Percentiles rank a stretch among this genome's conserved stretches.
Evolutionary conservation across 805 yeast species (phyloP).

Genomic region (Candida andamanensis): DNA sequence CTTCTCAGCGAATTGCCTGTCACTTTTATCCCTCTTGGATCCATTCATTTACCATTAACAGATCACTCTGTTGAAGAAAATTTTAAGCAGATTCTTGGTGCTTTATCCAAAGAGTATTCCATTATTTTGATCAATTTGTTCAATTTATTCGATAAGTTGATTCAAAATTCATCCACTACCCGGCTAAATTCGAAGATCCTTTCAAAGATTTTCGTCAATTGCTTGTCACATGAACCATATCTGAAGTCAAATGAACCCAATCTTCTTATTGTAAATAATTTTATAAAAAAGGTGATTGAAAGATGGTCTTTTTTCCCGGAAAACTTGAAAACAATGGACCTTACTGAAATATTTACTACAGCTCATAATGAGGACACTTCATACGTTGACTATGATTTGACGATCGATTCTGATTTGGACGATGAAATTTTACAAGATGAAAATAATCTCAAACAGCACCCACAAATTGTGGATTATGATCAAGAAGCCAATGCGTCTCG

Average conservation of each 20-base stretch:
- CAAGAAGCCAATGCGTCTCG: conserved; percentile 2
- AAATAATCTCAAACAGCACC: background rate
- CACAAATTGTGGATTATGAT: too few species aligned
- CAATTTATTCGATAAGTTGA: conserved; percentile 30
- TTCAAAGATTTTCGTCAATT: conserved; percentile 47
- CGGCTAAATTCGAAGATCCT: conserved; percentile 38
- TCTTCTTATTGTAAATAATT: conserved; percentile 48
- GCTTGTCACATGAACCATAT: conserved; percentile 48
- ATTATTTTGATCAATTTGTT: conserved; percentile 36
- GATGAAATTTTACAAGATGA: conserved; percentile 17
- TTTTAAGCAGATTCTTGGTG: conserved; percentile 8
- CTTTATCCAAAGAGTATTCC: conserved; percentile 7
- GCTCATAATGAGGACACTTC: conserved; percentile 20
- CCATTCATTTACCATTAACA: conserved; percentile 48
- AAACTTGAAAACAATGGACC: conserved; percentile 14
- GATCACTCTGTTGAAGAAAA: conserved; percentile 38
- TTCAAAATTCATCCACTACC: conserved; percentile 33
- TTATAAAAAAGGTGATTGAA: conserved; percentile 47
- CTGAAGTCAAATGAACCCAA: conserved; percentile 41
- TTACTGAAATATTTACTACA: conserved; percentile 6
- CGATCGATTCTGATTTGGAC: conserved; percentile 19
- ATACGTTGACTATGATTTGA: conserved; percentile 29
- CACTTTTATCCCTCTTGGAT: conserved; percentile 45
- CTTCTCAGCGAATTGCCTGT: conserved; percentile 53
- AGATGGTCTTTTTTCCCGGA: conserved; percentile 35